These are phyloP conservation scores for Physaria fendleri DNA, from an alignment of 345 rosid species.

Conservation along the genomic window DNA sequence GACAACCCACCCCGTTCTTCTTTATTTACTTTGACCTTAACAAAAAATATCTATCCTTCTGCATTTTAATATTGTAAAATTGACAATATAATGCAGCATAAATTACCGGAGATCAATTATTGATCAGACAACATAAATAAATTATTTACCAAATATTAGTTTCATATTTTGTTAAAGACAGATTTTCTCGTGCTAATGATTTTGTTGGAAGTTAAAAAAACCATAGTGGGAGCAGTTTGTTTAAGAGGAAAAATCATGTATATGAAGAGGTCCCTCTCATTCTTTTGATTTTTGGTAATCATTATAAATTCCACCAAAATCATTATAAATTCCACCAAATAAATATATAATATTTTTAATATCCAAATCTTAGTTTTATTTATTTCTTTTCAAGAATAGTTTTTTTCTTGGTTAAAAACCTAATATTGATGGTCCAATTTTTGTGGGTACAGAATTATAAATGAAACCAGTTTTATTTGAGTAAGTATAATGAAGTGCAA, in stretches of 20 bases:
- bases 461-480: constrained; percentile 17
- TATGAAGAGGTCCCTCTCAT: constrained; percentile 30
- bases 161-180: constrained; percentile 50
- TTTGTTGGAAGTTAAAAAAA: constrained; percentile 36
- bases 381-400: constrained; percentile 2
- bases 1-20: no score
- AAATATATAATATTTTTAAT: neutral
- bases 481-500: constrained; percentile 25
- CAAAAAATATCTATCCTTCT: no score
- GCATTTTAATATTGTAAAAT: no score
- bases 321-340: no score
- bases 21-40: no score
- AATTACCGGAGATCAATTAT: no score
- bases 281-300: constrained; percentile 52
- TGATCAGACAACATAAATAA: neutral
- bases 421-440: constrained; percentile 10
- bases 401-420: no score
- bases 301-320: constrained; percentile 60
- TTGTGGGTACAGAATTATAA: neutral
- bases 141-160: neutral
- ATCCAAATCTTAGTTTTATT: neutral
- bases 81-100: no score
- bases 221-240: constrained; percentile 29
- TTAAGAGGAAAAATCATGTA: constrained; percentile 29
- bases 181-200: constrained; percentile 67